These are phyloP conservation scores for Fragaria nilgerrensis DNA, from an alignment of 306 rosid genomes.

Conservation along the genomic window DNA sequence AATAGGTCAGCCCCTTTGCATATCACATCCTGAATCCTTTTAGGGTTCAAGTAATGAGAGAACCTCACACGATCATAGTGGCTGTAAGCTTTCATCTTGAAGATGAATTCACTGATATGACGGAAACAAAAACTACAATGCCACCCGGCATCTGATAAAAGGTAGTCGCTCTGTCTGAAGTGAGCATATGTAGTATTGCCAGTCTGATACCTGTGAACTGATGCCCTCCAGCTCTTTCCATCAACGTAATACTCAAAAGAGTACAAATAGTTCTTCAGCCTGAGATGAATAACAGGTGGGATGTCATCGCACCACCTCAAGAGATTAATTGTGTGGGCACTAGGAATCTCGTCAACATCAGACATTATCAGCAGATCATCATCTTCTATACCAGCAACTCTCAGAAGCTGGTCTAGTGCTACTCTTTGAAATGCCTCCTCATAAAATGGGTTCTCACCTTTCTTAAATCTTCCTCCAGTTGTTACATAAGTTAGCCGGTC, in stretches of 20 bases:
- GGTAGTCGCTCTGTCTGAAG: conserved; percentile 53
- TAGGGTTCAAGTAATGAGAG: conserved; percentile 60
- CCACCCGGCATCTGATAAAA: conserved; percentile 78
- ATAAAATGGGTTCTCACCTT: conserved; percentile 72
- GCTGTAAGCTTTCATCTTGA: conserved; percentile 91
- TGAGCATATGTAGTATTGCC: conserved; percentile 71
- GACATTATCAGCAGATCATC: conserved; percentile 87
- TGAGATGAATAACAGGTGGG: conserved; percentile 71
- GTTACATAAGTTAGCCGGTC: conserved; percentile 55
- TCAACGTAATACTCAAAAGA: conserved; percentile 69
- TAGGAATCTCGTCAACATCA: conserved; percentile 90
- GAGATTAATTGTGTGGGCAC: conserved; percentile 82
- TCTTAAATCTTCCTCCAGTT: conserved; percentile 66
- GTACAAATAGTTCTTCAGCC: conserved; percentile 68
- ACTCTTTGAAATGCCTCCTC: conserved; percentile 87
- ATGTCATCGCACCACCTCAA: conserved; percentile 78
- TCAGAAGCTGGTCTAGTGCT: conserved; percentile 65
- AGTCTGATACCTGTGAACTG: conserved; percentile 50
- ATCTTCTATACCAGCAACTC: conserved; percentile 67
- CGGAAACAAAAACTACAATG: conserved; percentile 92
- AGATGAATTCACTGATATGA: conserved; percentile 55
- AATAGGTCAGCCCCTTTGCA: conserved; percentile 74
- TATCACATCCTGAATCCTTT: conserved; percentile 66
- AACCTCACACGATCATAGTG: conserved; percentile 71
- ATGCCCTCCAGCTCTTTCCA: conserved; percentile 75